These are phyloP conservation scores for Dioszegia crocea DNA, from an alignment of 768 basidiomycete species.

Conservation along the genomic window DNA sequence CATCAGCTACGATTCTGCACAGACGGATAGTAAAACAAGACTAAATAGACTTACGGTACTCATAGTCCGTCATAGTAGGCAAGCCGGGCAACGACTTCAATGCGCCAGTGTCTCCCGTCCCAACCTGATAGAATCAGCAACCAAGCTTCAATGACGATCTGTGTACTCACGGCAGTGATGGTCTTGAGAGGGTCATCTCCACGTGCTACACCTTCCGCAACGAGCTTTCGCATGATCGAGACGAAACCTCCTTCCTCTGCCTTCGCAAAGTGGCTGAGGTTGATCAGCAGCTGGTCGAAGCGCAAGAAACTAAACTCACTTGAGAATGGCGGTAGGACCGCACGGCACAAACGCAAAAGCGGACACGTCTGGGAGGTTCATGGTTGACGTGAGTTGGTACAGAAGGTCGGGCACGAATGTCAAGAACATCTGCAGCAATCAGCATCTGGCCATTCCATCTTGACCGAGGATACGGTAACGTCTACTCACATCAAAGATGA, in stretches of 20 bases:
- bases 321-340: constrained; percentile 16
- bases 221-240: neutral
- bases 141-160: neutral
- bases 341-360: constrained; percentile 17
- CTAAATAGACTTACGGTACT: constrained; percentile 4
- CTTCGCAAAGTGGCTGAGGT: constrained; percentile 18
- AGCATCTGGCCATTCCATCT: no score
- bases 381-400: neutral
- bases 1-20: no score
- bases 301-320: constrained; percentile 12
- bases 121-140: constrained; percentile 8
- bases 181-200: constrained; percentile 13
- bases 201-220: constrained; percentile 12
- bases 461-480: no score
- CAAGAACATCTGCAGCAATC: constrained; percentile 17
- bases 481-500: constrained; percentile 30
- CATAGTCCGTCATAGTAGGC: constrained; percentile 25
- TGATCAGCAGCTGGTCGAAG: no score
- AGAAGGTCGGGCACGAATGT: constrained; percentile 21
- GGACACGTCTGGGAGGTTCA: neutral
- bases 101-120: constrained; percentile 11
- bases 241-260: constrained; percentile 12
- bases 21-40: no score
- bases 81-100: constrained; percentile 20
- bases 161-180: constrained; percentile 12